Conservation (phyloP, 2,329 filamentous ascomycete species). For the Trichophyton schoenleinii region DNA sequence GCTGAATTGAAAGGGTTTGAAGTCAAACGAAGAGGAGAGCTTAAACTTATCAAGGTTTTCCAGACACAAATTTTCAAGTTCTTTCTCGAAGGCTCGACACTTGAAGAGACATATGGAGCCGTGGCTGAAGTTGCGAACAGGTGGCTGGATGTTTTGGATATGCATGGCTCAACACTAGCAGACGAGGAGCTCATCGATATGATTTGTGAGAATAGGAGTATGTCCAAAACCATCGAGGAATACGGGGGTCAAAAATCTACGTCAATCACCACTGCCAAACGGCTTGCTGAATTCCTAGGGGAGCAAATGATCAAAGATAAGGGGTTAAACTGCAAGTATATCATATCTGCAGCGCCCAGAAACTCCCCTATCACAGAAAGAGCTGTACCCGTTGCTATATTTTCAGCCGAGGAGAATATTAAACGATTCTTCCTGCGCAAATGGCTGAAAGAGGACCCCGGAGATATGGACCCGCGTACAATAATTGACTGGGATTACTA, state of each 20-base stretch:
- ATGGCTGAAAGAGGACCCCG: constrained; percentile 88
- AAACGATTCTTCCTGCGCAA: constrained; percentile 85
- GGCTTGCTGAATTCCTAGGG: constrained; percentile 87
- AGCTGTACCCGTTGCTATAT: constrained; percentile 90
- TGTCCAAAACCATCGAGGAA: constrained; percentile 93
- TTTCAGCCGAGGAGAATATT: constrained; percentile 78
- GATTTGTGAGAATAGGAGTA: constrained; percentile 99
- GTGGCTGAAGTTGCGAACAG: constrained; percentile 91
- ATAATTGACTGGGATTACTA: constrained; percentile 98
- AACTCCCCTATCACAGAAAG: constrained; percentile 89
- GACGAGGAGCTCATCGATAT: constrained; percentile 97
- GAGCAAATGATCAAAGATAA: constrained; percentile 99
- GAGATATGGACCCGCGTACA: constrained; percentile 76
- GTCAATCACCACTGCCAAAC: constrained; percentile 95
- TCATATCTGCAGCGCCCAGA: constrained; percentile 78
- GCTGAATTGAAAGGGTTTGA: constrained; percentile 97
- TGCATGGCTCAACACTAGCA: constrained; percentile 74
- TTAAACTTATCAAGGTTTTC: constrained; percentile 99
- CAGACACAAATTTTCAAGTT: constrained; percentile 99
- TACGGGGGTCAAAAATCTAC: constrained; percentile 94
- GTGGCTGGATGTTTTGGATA: constrained; percentile 91
- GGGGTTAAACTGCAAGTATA: constrained; percentile 98
- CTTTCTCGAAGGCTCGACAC: constrained; percentile 79
- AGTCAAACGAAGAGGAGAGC: constrained; percentile 88
- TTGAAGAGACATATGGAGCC: constrained; percentile 77